Conservation (phyloP, 2,329 filamentous ascomycete genomes). For the Xylariomycetidae sp. region DNA sequence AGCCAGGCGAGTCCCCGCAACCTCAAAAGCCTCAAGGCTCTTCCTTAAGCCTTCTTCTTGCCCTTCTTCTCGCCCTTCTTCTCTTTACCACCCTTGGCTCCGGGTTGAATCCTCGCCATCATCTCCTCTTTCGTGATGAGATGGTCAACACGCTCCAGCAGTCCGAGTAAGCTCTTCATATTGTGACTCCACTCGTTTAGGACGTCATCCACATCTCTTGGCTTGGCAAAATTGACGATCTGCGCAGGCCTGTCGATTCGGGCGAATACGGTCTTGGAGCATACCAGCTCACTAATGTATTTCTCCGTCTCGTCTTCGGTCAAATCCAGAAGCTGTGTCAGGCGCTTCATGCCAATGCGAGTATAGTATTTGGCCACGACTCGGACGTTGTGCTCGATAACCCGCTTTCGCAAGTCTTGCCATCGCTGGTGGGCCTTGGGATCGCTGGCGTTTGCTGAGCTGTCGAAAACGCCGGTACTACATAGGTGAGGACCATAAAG, state of each 20-base stretch:
- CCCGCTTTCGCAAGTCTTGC: slow-evolving; percentile 93
- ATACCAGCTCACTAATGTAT: slow-evolving; percentile 96
- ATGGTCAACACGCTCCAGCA: slow-evolving; percentile 90
- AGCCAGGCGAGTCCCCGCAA: neutral
- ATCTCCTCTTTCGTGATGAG: slow-evolving; percentile 99
- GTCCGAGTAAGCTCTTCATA: slow-evolving; percentile 86
- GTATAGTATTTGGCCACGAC: slow-evolving; percentile 99
- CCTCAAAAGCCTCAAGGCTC: slow-evolving; percentile 4
- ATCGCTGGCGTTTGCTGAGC: slow-evolving; percentile 59
- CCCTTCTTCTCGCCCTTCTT: slow-evolving; percentile 36
- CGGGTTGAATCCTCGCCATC: slow-evolving; percentile 94
- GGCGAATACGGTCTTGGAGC: slow-evolving; percentile 94
- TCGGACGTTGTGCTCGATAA: slow-evolving; percentile 98
- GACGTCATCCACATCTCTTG: slow-evolving; percentile 89
- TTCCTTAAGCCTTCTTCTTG: slow-evolving; percentile 27
- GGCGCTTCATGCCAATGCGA: slow-evolving; percentile 84
- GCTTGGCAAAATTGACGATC: slow-evolving; percentile 91
- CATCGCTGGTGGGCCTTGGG: slow-evolving; percentile 81
- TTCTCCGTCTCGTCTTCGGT: slow-evolving; percentile 96
- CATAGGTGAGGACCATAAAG: slow-evolving; percentile 85
- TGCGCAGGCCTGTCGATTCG: slow-evolving; percentile 94
- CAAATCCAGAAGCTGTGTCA: slow-evolving; percentile 87
- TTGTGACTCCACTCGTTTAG: slow-evolving; percentile 98
- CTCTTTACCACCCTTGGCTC: slow-evolving; percentile 36
- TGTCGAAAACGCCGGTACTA: slow-evolving; percentile 84